These are phyloP conservation scores for Pyricularia sp. DNA, from an alignment of 2,329 filamentous ascomycete genomes.

Conservation along the genomic window DNA sequence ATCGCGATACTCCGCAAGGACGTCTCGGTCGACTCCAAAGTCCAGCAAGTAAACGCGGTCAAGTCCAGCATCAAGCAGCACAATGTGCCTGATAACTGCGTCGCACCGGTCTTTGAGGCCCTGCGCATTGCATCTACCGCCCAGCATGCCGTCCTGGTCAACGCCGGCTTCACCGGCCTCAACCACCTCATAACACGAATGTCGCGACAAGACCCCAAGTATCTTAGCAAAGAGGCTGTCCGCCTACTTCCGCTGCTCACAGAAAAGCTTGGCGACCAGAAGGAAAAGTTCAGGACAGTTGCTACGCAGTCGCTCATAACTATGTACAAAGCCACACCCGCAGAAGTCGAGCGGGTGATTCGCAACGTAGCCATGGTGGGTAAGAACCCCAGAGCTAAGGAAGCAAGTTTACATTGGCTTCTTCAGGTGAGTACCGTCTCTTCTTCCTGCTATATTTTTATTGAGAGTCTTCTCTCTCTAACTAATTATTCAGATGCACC, in stretches of 20 bases:
- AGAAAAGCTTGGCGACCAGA: slow-evolving; percentile 79
- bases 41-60: slow-evolving; percentile 57
- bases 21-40: slow-evolving; percentile 50
- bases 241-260: slow-evolving; percentile 66
- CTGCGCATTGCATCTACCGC: slow-evolving; percentile 66
- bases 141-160: slow-evolving; percentile 67
- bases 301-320: slow-evolving; percentile 70
- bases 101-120: slow-evolving; percentile 72
- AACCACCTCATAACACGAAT: slow-evolving; percentile 82
- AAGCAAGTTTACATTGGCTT: slow-evolving; percentile 77
- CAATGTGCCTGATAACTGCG: slow-evolving; percentile 68
- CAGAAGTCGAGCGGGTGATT: slow-evolving; percentile 72
- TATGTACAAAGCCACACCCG: slow-evolving; percentile 58
- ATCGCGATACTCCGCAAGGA: slow-evolving; percentile 36
- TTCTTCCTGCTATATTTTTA: slow-evolving; percentile 5
- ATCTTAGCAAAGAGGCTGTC: slow-evolving; percentile 59
- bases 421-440: slow-evolving; percentile 48
- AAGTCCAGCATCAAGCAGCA: slow-evolving; percentile 90
- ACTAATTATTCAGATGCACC: slow-evolving; percentile 57
- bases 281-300: slow-evolving; percentile 72
- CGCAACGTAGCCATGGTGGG: slow-evolving; percentile 70
- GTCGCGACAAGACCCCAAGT: slow-evolving; percentile 72
- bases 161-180: slow-evolving; percentile 78
- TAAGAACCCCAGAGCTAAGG: slow-evolving; percentile 77
- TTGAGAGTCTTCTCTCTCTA: slow-evolving; percentile 5